phyloP scores from a whole-genome alignment of 1,284 basidiomycete species.

The Melampsora abietis-canadensis region DNA sequence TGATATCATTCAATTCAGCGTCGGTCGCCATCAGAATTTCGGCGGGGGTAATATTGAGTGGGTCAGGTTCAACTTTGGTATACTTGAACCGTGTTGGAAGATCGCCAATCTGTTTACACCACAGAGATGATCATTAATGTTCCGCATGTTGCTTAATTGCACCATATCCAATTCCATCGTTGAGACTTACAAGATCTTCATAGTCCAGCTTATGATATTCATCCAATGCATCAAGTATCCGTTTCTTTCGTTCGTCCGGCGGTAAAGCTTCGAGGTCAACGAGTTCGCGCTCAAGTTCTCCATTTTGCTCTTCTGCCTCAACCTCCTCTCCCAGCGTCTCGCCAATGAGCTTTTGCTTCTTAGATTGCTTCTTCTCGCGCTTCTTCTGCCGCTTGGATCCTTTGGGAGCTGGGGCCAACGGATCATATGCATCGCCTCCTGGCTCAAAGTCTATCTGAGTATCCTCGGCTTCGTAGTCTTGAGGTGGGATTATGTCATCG shows the following conservation, averaged over 20 bases:
- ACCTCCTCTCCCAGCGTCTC: slow-evolving; percentile 57
- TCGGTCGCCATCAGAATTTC: slow-evolving; percentile 93
- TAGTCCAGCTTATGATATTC: slow-evolving; percentile 86
- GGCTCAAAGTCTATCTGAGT: slow-evolving; percentile 47
- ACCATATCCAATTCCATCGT: background rate
- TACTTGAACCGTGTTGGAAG: slow-evolving; percentile 93
- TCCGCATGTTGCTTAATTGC: background rate
- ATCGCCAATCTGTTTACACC: slow-evolving; percentile 67
- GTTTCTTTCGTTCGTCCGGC: slow-evolving; percentile 49
- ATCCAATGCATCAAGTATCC: slow-evolving; percentile 81
- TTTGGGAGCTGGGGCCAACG: slow-evolving; percentile 43
- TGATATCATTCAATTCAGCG: slow-evolving; percentile 83
- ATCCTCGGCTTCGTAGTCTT: slow-evolving; percentile 52
- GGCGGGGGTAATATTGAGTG: slow-evolving; percentile 71
- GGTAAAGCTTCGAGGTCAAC: slow-evolving; percentile 53
- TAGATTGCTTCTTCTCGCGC: slow-evolving; percentile 53
- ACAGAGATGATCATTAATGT: slow-evolving; percentile 16
- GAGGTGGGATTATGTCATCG: slow-evolving; percentile 62
- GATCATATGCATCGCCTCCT: slow-evolving; percentile 49
- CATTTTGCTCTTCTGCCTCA: slow-evolving; percentile 68
- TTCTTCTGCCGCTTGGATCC: slow-evolving; percentile 49
- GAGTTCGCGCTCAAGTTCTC: slow-evolving; percentile 58
- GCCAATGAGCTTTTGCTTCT: slow-evolving; percentile 52
- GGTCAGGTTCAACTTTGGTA: slow-evolving; percentile 65
- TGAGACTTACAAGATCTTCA: slow-evolving; percentile 77